Percentiles rank a stretch among this genome's conserved stretches.
Conservation (phyloP, 2,329 filamentous ascomycete genomes). For the Sclerotinia minor region DNA sequence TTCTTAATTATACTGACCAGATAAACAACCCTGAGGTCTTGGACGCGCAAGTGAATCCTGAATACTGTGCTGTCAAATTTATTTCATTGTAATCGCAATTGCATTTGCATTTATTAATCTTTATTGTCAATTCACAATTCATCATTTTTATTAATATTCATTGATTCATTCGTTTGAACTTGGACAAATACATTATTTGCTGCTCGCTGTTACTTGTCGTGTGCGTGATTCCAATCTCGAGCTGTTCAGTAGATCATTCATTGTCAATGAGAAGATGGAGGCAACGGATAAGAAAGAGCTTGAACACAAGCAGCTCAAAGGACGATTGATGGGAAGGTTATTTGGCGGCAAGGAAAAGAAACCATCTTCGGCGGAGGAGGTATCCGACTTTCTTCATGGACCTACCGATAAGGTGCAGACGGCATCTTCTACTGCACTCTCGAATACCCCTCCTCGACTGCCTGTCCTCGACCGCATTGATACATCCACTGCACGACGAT, state of each 20-base stretch:
- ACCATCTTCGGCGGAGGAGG: slow-evolving; percentile 46
- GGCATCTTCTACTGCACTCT: slow-evolving; percentile 44
- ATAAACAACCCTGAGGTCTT: slow-evolving; percentile 1
- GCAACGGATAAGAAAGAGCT: slow-evolving; percentile 34
- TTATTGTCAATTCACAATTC: slow-evolving; percentile 1
- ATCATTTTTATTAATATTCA: neutral
- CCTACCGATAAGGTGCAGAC: slow-evolving; percentile 55
- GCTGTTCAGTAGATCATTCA: slow-evolving; percentile 1
- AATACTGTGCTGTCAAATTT: neutral
- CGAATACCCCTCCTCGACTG: slow-evolving; percentile 41
- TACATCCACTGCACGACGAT: slow-evolving; percentile 50
- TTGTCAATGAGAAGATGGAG: slow-evolving; percentile 23
- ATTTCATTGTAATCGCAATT: slow-evolving; percentile 3
- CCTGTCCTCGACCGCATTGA: slow-evolving; percentile 44
- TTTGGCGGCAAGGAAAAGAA: slow-evolving; percentile 35
- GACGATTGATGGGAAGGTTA: slow-evolving; percentile 59
- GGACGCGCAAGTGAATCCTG: slow-evolving; percentile 12
- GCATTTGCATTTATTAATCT: slow-evolving; percentile 1
- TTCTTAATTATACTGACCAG: slow-evolving; percentile 14
- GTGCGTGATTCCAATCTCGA: slow-evolving; percentile 8
- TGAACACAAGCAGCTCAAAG: slow-evolving; percentile 27
- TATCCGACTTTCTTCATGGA: slow-evolving; percentile 61
- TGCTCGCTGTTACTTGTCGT: slow-evolving; percentile 12
- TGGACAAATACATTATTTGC: neutral
- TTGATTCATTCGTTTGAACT: neutral